Base-by-base conservation (phyloP, 2,329 filamentous ascomycete species). In the Kalmusia sp. region DNA sequence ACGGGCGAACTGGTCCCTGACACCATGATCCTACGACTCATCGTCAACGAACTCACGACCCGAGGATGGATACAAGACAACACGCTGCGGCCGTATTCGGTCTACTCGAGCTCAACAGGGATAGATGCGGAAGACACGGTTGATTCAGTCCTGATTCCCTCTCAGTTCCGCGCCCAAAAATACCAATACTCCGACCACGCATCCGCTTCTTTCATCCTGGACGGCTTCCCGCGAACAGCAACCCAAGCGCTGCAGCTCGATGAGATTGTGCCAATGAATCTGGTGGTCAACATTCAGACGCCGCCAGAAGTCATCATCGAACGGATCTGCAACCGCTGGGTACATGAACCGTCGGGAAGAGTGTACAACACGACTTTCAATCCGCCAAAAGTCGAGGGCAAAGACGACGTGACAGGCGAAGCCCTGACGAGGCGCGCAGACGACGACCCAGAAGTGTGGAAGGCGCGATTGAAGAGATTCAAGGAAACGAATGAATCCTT, bases 281-380 rank as follows among this genome's bases (percentile, higher is more conserved):
- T 97, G 56, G 95, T 92, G 43, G 88, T 97, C 54, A 92, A 90
- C 50, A 82, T 98, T 63, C 84, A 89, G 69, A 98, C 93, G 0
- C 95, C 95, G 0, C 85, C 90, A 28, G 85, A 89, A 7, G 91
- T 97, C 55, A 92, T 99, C 55, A 83, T 98, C 61, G 87, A 92
- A 64, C 89, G 95, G 50, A 97, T 99, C 64, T 87, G 90, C 37
- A 92, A 92, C 46, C 89, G 95, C 52, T 97, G 93, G 93, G 89
- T 97, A 34, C 95, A 99, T 76, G 90, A 90, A 67, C 87, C 92
- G 0, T 96, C 92, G 0, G 95, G 95, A 1, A 84, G 95, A 24
- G 89, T 97, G 14, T 99, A 99, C 81, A 99, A 99, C 74, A 96
- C 92, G 2, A 87, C 87, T 0, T 99, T 96, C 80, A 92, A 98